Evolutionary conservation across 164 flowering plant species (phyloP).

Genomic region (Hamamelis virginiana): DNA sequence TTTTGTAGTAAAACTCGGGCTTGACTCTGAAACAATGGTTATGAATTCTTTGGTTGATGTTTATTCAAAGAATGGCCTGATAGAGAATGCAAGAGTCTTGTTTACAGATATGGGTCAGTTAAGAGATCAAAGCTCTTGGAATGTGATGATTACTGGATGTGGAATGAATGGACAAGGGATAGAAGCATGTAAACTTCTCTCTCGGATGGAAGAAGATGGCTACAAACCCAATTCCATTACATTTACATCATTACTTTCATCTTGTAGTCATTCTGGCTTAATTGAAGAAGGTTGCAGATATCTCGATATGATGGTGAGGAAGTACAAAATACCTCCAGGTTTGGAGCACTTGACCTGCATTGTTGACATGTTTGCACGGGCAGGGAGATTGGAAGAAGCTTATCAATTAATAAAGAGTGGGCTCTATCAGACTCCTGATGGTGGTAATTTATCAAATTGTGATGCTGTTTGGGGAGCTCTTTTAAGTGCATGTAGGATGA

Average conservation of each 20-base stretch:
- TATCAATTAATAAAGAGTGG: conserved; percentile 20
- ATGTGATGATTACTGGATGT: conserved; percentile 38
- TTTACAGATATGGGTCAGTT: conserved; percentile 27
- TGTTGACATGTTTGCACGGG: conserved; percentile 40
- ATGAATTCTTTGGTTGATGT: conserved; percentile 34
- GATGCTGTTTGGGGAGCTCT: conserved; percentile 34
- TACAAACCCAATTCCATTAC: conserved; percentile 31
- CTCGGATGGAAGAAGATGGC: conserved; percentile 11
- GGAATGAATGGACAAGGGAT: conserved; percentile 41
- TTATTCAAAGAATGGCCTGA: conserved; percentile 33
- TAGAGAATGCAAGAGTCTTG: conserved; percentile 27
- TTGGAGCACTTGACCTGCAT: conserved; percentile 42
- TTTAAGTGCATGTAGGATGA: conserved; percentile 26
- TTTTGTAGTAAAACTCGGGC: conserved; percentile 27
- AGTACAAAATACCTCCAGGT: conserved; percentile 26
- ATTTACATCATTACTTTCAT: conserved; percentile 34
- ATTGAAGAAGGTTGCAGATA: conserved; percentile 28
- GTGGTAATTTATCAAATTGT: conserved; percentile 14
- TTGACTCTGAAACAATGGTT: conserved; percentile 22
- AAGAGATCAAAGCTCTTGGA: conserved; percentile 43
- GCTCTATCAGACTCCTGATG: conserved; percentile 9
- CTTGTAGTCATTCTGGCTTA: conserved; percentile 44
- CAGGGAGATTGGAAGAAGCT: conserved; percentile 45
- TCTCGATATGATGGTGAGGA: conserved; percentile 28
- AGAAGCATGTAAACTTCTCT: conserved; percentile 26